Evolutionary conservation across 2,329 filamentous ascomycete genomes (phyloP).

Genomic region (Magnaporthiopsis poae): DNA sequence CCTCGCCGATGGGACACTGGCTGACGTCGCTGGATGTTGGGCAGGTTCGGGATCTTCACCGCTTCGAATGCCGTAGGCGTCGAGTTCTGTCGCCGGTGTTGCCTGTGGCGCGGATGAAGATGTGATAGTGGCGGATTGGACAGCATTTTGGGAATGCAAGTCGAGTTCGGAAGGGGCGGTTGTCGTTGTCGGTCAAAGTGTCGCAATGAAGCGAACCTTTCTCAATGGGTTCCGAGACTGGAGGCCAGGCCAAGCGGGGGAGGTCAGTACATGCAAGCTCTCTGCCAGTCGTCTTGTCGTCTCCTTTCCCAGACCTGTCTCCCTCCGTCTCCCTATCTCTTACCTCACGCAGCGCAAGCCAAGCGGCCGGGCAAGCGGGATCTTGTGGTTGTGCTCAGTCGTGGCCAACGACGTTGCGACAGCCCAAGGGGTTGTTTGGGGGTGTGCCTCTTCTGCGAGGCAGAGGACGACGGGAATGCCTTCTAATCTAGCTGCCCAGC

Average conservation of each 20-base stretch:
- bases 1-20: conserved; percentile 63
- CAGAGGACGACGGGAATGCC: background rate
- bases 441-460: background rate
- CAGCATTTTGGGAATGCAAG: conserved; percentile 22
- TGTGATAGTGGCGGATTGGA: conserved; percentile 47
- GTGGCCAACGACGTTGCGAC: conserved; percentile 28
- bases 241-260: background rate
- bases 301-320: background rate
- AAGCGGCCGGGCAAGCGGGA: conserved; percentile 58
- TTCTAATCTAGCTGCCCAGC: background rate
- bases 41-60: conserved; percentile 58
- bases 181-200: conserved; percentile 24
- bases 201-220: conserved; percentile 40
- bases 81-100: conserved; percentile 80
- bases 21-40: conserved; percentile 40
- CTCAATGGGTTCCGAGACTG: conserved; percentile 22
- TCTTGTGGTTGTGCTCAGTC: conserved; percentile 38
- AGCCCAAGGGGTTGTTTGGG: conserved; percentile 10
- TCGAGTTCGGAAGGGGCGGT: conserved; percentile 19
- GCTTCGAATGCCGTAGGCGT: conserved; percentile 70
- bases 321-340: conserved; percentile 4
- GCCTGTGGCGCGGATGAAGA: conserved; percentile 63
- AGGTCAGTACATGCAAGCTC: conserved; percentile 7
- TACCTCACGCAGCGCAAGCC: conserved; percentile 80
- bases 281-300: conserved; percentile 17